Conservation (phyloP, 495 filamentous ascomycete genomes). For the Podospora tetraspora region DNA sequence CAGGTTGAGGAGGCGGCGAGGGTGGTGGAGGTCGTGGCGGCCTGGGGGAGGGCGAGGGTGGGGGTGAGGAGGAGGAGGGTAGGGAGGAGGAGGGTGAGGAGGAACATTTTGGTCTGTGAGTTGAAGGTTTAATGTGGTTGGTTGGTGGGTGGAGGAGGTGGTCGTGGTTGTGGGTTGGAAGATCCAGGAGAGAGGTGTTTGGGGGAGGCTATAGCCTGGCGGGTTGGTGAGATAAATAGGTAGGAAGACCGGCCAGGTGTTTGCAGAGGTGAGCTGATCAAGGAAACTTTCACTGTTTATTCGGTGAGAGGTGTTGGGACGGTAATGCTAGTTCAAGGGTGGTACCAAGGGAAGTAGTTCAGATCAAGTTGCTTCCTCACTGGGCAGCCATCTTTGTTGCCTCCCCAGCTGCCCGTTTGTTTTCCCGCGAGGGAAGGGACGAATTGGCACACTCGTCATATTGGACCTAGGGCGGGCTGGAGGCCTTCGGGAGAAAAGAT, state of each 20-base stretch:
- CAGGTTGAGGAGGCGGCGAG: conserved; percentile 12
- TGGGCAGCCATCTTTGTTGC: neutral
- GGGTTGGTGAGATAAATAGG: neutral
- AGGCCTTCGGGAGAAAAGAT: neutral
- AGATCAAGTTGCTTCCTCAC: neutral
- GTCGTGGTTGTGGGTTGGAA: no score
- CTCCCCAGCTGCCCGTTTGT: neutral
- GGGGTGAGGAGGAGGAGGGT: neutral
- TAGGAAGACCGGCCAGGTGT: neutral
- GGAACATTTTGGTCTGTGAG: neutral
- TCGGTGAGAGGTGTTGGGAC: no score
- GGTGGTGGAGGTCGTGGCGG: conserved; percentile 1
- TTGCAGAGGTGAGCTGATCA: neutral
- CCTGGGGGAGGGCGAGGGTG: neutral
- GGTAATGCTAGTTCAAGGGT: no score
- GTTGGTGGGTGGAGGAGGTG: neutral
- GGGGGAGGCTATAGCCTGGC: neutral
- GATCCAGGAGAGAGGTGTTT: no score
- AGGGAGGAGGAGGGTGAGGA: neutral
- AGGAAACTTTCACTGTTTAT: neutral
- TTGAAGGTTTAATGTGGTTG: neutral
- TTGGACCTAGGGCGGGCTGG: neutral
- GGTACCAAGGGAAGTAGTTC: neutral
- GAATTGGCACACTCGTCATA: neutral
- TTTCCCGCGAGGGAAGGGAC: neutral